Evolutionary conservation across 148 eudicot species (phyloP).

Genomic region (Simmondsia chinensis): DNA sequence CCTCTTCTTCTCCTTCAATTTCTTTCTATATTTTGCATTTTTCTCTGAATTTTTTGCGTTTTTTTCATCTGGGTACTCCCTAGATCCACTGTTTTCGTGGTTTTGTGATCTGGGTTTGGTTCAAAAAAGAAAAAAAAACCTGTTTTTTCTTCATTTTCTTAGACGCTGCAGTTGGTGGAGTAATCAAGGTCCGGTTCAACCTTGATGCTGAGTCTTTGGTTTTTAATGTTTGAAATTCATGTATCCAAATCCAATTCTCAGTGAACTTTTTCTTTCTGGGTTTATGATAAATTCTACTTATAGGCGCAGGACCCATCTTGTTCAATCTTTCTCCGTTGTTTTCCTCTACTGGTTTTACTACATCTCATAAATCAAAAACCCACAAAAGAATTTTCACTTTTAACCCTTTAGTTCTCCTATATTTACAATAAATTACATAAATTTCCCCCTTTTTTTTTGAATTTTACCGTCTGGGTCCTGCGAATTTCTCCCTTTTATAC

Average conservation of each 20-base stretch:
- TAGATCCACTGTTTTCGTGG: background rate
- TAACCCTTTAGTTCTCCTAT: too few species aligned
- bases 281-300: conserved; percentile 86
- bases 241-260: conserved; percentile 79
- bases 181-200: background rate
- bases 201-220: conserved; percentile 48
- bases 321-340: conserved; percentile 92
- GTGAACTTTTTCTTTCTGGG: conserved; percentile 76
- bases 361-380: conserved; percentile 47
- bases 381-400: background rate
- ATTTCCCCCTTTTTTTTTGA: conserved; percentile 4
- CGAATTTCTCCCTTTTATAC: background rate
- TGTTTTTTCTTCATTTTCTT: background rate
- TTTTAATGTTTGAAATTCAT: conserved; percentile 79
- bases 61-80: background rate
- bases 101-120: background rate
- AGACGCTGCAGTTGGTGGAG: background rate
- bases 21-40: background rate
- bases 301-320: conserved; percentile 82
- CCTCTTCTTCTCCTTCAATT: conserved; percentile 1
- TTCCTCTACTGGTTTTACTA: conserved; percentile 91
- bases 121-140: background rate
- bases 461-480: conserved; percentile 23
- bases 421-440: conserved; percentile 3
- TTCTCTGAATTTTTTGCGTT: background rate